phyloP scores from a whole-genome alignment of 148 eudicot genomes.

The Limonium bicolor region DNA sequence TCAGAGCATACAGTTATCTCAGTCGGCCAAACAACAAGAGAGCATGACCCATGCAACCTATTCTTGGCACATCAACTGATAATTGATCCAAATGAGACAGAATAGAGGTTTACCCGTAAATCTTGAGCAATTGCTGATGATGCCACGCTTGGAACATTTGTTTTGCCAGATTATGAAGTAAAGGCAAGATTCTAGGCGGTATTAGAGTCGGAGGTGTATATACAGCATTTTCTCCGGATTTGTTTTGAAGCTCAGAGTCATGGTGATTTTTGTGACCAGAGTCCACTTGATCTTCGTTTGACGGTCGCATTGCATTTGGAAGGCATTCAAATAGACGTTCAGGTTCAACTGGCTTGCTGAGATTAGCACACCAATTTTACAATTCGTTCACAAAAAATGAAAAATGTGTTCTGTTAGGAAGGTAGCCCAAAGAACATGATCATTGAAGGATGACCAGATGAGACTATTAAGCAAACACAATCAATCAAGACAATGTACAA shows the following conservation, averaged over 20 bases:
- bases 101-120: conserved; percentile 49
- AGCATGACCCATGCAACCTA: too few relatives aligned
- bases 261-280: conserved; percentile 41
- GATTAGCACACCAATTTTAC: too few relatives aligned
- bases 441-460: too few relatives aligned
- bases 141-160: conserved; percentile 96
- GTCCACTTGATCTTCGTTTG: conserved; percentile 55
- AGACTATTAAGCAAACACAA: too few relatives aligned
- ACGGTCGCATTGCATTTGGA: conserved; percentile 81
- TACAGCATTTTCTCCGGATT: conserved; percentile 50
- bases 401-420: too few relatives aligned
- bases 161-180: conserved; percentile 79
- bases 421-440: too few relatives aligned
- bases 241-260: conserved; percentile 36
- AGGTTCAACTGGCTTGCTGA: conserved; percentile 98
- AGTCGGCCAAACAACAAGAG: too few relatives aligned
- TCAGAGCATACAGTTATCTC: too few relatives aligned
- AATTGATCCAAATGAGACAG: too few relatives aligned
- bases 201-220: conserved; percentile 86
- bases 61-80: neutral
- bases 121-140: conserved; percentile 68
- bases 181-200: conserved; percentile 79
- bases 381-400: too few relatives aligned
- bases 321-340: conserved; percentile 95
- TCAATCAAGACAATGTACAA: too few relatives aligned